phyloP scores from a whole-genome alignment of 331 rosid genomes.

The Spiraea crenata region DNA sequence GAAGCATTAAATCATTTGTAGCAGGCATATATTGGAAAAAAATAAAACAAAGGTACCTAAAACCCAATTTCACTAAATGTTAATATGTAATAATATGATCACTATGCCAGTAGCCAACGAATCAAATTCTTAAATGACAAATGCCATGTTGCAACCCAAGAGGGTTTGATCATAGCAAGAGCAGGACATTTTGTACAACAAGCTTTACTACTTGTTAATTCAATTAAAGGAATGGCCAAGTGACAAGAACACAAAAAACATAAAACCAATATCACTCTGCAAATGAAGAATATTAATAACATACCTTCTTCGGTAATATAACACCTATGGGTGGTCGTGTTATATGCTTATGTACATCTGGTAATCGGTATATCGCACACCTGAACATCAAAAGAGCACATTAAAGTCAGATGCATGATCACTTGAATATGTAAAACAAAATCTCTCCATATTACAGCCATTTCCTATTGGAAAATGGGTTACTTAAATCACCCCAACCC shows the following conservation, averaged over 20 bases:
- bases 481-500: too few species aligned
- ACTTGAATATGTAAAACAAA: neutral
- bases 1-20: too few species aligned
- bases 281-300: neutral
- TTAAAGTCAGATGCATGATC: neutral
- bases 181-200: too few species aligned
- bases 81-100: neutral
- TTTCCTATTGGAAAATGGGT: neutral
- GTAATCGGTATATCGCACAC: constrained; percentile 85
- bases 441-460: neutral
- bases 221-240: too few species aligned
- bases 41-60: neutral
- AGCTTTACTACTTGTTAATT: too few species aligned
- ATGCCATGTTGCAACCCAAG: too few species aligned
- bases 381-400: constrained; percentile 33
- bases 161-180: too few species aligned
- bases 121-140: too few species aligned
- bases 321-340: constrained; percentile 78
- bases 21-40: too few species aligned
- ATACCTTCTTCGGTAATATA: constrained; percentile 70
- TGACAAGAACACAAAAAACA: too few species aligned
- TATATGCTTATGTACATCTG: constrained; percentile 71
- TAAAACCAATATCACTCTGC: too few species aligned
- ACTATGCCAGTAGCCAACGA: neutral
- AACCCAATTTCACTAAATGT: neutral